Conservation (phyloP, 139 green algal genomes). For the Volvox reticuliferus region DNA sequence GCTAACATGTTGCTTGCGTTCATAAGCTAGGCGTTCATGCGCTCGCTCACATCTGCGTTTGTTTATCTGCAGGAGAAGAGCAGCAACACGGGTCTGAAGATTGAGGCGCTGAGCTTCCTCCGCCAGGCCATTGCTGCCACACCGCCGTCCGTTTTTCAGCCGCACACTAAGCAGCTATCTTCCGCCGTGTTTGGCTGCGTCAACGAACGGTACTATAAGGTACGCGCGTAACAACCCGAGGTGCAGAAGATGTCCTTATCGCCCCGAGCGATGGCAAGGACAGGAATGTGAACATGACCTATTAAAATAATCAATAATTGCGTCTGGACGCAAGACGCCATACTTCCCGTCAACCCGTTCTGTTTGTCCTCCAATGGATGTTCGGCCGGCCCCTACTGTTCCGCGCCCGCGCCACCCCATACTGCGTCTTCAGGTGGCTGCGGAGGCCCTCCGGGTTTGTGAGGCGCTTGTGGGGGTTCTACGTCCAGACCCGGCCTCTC, state of each 20-base stretch:
- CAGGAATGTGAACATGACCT: no score
- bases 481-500: conserved; percentile 52
- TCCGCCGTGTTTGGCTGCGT: conserved; percentile 66
- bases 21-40: no score
- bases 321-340: no score
- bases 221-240: background rate
- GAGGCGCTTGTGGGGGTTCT: conserved; percentile 86
- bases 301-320: no score
- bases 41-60: no score
- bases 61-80: conserved; percentile 72
- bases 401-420: background rate
- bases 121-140: conserved; percentile 68
- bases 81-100: conserved; percentile 82
- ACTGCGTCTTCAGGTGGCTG: conserved; percentile 70
- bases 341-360: no score
- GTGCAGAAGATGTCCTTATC: no score
- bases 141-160: conserved; percentile 69
- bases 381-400: no score
- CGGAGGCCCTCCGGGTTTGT: conserved; percentile 89
- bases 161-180: conserved; percentile 71
- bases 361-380: no score
- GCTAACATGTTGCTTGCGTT: no score
- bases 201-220: conserved; percentile 94
- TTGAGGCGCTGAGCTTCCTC: conserved; percentile 95
- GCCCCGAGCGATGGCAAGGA: no score